Evolutionary conservation across 2,329 filamentous ascomycete genomes (phyloP).

Genomic region (Ophiocordyceps robertsii): DNA sequence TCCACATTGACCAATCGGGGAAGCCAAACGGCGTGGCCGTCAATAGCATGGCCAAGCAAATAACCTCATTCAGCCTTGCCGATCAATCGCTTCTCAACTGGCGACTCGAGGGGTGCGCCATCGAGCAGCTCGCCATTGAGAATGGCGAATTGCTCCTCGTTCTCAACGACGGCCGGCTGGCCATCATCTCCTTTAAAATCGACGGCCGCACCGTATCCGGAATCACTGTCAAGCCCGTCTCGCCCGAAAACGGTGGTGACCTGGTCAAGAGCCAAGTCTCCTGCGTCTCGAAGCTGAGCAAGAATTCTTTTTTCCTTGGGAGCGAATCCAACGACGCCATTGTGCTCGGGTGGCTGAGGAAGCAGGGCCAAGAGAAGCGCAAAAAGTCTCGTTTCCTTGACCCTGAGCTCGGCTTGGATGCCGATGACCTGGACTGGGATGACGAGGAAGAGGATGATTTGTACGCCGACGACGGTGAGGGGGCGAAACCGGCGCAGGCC

Average conservation of each 20-base stretch:
- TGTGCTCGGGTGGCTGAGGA: constrained; percentile 66
- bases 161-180: constrained; percentile 60
- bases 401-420: constrained; percentile 33
- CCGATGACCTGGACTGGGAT: constrained; percentile 37
- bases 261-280: constrained; percentile 50
- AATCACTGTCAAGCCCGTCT: constrained; percentile 56
- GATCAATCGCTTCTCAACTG: constrained; percentile 76
- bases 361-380: constrained; percentile 48
- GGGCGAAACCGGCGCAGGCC: constrained; percentile 33
- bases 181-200: constrained; percentile 67
- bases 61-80: constrained; percentile 69
- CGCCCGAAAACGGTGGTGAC: constrained; percentile 46
- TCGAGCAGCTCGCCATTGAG: constrained; percentile 65
- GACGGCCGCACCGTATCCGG: constrained; percentile 88
- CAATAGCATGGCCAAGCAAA: constrained; percentile 75
- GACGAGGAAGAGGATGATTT: constrained; percentile 53
- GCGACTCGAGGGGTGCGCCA: constrained; percentile 65
- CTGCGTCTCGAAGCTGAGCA: constrained; percentile 55
- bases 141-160: constrained; percentile 77
- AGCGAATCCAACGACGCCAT: constrained; percentile 74
- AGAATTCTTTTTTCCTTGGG: constrained; percentile 66
- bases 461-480: constrained; percentile 51
- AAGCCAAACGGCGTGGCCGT: constrained; percentile 87
- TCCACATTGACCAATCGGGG: constrained; percentile 92
- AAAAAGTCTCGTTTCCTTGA: constrained; percentile 49